A percentile compares a stretch with the other conserved stretches of the same genome.
Evolutionary conservation across 2,329 filamentous ascomycete genomes (phyloP).

Genomic region (Colletotrichum navitas): DNA sequence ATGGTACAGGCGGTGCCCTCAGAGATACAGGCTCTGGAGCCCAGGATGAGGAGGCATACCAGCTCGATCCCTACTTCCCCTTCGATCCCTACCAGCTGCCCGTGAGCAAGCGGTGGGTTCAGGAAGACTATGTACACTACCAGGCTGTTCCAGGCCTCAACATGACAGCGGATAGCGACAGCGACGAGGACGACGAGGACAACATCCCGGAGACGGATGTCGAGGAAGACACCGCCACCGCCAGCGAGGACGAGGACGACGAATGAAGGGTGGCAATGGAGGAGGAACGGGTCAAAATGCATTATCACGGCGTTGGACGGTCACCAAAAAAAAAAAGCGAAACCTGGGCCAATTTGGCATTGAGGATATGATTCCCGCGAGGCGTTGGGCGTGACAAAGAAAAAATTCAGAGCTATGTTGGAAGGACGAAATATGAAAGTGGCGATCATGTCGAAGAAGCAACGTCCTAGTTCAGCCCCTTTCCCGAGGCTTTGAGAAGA

Average conservation of each 20-base stretch:
- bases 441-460: conserved; percentile 14
- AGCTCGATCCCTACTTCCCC: conserved; percentile 95
- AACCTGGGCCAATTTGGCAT: conserved; percentile 38
- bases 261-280: conserved; percentile 47
- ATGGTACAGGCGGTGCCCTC: conserved; percentile 66
- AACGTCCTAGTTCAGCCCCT: neutral
- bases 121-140: conserved; percentile 87
- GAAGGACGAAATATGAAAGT: conserved; percentile 1
- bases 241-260: conserved; percentile 59
- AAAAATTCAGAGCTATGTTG: conserved; percentile 1
- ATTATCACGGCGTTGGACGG: conserved; percentile 45
- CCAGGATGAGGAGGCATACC: conserved; percentile 81
- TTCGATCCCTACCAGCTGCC: conserved; percentile 97
- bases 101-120: conserved; percentile 87
- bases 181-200: conserved; percentile 64
- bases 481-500: conserved; percentile 1
- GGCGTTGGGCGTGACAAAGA: conserved; percentile 36
- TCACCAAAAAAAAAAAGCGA: conserved; percentile 39
- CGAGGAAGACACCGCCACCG: conserved; percentile 66
- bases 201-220: conserved; percentile 58
- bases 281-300: conserved; percentile 33
- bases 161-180: conserved; percentile 66
- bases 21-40: conserved; percentile 65
- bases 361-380: conserved; percentile 33
- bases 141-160: conserved; percentile 78